phyloP scores from a whole-genome alignment of 2,329 filamentous ascomycete genomes.

The Thelonectria discophora region DNA sequence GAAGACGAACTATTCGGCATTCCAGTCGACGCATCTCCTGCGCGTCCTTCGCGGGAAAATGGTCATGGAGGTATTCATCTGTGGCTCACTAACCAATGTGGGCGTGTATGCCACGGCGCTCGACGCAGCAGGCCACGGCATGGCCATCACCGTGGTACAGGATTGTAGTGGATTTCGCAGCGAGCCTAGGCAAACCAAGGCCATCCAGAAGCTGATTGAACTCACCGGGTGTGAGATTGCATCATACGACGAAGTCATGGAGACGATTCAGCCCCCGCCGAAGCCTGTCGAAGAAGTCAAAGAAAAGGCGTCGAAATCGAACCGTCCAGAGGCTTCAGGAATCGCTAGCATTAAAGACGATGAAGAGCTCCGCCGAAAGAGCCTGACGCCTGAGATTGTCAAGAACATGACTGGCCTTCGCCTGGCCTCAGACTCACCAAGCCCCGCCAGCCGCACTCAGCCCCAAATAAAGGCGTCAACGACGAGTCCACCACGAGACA shows the following conservation, averaged over 20 bases:
- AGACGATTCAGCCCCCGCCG: slow-evolving; percentile 32
- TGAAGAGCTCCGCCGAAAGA: slow-evolving; percentile 30
- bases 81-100: slow-evolving; percentile 85
- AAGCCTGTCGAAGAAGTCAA: slow-evolving; percentile 17
- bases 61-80: slow-evolving; percentile 88
- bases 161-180: slow-evolving; percentile 88
- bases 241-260: slow-evolving; percentile 66
- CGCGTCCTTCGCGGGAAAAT: slow-evolving; percentile 83
- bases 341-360: slow-evolving; percentile 18
- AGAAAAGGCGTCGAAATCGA: slow-evolving; percentile 16
- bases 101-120: slow-evolving; percentile 91
- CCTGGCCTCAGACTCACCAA: slow-evolving; percentile 41
- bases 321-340: slow-evolving; percentile 23
- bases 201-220: slow-evolving; percentile 75
- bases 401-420: slow-evolving; percentile 46
- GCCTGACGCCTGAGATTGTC: slow-evolving; percentile 43
- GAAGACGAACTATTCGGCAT: slow-evolving; percentile 90
- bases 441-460: slow-evolving; percentile 30
- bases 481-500: slow-evolving; percentile 31
- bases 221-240: slow-evolving; percentile 77
- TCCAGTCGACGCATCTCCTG: slow-evolving; percentile 77
- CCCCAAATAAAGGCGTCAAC: slow-evolving; percentile 33
- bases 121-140: slow-evolving; percentile 87
- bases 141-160: slow-evolving; percentile 85
- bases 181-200: slow-evolving; percentile 72